Evolutionary conservation across 2,329 filamentous ascomycete species (phyloP), one percentile per base, ranked within the genome.

Genomic region (Pseudogymnoascus sp.): DNA sequence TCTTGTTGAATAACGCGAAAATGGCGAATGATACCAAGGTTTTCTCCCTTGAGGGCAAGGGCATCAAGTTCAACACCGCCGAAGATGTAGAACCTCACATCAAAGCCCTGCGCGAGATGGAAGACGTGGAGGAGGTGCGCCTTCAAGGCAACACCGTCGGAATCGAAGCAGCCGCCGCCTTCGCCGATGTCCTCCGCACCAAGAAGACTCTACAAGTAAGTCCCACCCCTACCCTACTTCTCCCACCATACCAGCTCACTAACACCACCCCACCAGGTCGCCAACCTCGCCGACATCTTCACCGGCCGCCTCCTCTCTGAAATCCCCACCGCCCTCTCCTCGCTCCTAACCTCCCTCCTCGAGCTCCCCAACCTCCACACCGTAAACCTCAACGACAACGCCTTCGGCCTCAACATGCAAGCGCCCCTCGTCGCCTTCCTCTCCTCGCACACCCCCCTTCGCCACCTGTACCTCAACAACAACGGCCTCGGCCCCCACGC

Each of bases 281-380:
- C 90, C 73, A 96, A 97, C 78, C 82, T 99, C 63, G 93, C 93
- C 75, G 95, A 99, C 76, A 96, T 99, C 80, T 99, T 98, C 81
- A 99, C 95, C 64, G 91, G 90, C 33, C 91, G 95, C 69, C 85
- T 98, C 53, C 86, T 98, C 66, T 89, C 87, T 76, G 95, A 99
- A 76, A 99, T 99, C 67, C 95, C 95, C 59, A 88, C 89, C 67
- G 93, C 95, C 6, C 85, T 99, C 62, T 90, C 89, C 53, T 87
- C 85, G 64, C 87, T 99, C 59, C 87, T 99, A 62, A 92, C 88
- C 41, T 89, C 93, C 3, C 87, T 98, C 43, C 86, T 97, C 63
- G 89, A 92, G 72, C 88, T 96, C 62, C 89, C 90, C 1, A 88
- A 90, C 63, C 88, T 99, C 50, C 89, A 90, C 75, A 97, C 93